These are phyloP conservation scores for Pisolithus albus DNA, from an alignment of 768 basidiomycete species.

Conservation along the genomic window DNA sequence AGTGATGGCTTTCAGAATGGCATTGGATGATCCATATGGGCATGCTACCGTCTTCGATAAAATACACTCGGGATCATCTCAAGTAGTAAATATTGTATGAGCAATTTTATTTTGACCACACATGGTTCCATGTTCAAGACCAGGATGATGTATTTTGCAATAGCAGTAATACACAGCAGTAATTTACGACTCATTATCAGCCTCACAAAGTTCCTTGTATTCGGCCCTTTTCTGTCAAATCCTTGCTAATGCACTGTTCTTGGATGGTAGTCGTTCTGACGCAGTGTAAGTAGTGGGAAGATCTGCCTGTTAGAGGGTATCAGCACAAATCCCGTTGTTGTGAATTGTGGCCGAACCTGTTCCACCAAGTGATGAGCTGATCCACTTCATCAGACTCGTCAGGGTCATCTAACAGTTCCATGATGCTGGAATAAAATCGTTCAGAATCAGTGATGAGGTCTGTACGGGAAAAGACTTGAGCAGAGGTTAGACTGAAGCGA, in stretches of 20 bases:
- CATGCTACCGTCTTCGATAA: too few species aligned
- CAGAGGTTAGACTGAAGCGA: slow-evolving; percentile 14
- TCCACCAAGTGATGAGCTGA: slow-evolving; percentile 15
- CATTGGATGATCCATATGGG: too few species aligned
- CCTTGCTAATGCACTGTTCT: slow-evolving; percentile 5
- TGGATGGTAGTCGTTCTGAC: not conserved
- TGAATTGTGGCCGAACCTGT: slow-evolving; percentile 3
- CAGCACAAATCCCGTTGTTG: not conserved
- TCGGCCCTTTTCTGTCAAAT: not conserved
- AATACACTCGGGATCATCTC: too few species aligned
- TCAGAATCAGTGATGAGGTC: slow-evolving; percentile 20
- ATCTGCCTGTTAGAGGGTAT: slow-evolving; percentile 1
- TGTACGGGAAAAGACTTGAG: slow-evolving; percentile 11
- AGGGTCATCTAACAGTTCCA: slow-evolving; percentile 15
- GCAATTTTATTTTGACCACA: too few species aligned
- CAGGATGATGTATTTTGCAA: too few species aligned
- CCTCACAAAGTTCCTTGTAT: not conserved
- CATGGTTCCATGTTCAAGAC: too few species aligned
- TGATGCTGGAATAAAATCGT: slow-evolving; percentile 15
- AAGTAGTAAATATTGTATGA: too few species aligned
- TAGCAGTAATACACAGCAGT: too few species aligned
- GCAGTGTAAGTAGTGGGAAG: slow-evolving; percentile 4
- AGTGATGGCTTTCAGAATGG: too few species aligned
- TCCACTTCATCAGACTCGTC: slow-evolving; percentile 16
- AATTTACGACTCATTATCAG: too few species aligned